Base-by-base conservation (phyloP, 805 yeast genomes). In the Huiozyma naganishii region DNA sequence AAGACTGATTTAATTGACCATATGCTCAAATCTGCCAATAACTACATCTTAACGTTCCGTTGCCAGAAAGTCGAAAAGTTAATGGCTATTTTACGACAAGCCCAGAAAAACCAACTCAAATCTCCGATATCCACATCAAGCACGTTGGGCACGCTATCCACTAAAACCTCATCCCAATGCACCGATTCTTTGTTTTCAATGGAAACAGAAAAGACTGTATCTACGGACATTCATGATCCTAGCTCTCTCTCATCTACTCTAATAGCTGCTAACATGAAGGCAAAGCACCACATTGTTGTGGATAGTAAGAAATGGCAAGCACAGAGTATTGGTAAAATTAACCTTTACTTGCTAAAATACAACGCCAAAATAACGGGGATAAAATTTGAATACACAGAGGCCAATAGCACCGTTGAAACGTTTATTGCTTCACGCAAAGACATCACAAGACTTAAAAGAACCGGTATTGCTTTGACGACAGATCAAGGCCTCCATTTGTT, bases 391-490 rank as follows among this genome's bases (percentile, higher is more conserved):
- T 23, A 51, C 11, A 29, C 41, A 8, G 30, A 27, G 4, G 38
- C 27, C 7, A 13, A 37, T 13, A 38, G 7, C 3, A 11, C 30
- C 4, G 5, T 37, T 9, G 23, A 17, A 17, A 36, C 45, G 27
- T 48, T 52, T 29, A 32, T 41, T 5, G 42, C 52, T 36, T 49
- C 40, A 23, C 12, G 54, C 8, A 37, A 48, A 5, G 46, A 47
- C 27, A 47, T 61, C 5, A 50, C 45, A 39, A 49, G 61, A 37
- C 44, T 60, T 29, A 62, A 61, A 6, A 52, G 57, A 37, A 59
- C 63, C 7, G 65, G 65, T 12, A 43, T 58, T 7, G 39, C 48
- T 4, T 28, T 59, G 7, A 29, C 45, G 12, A 50, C 53, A 17
- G 43, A 47, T 2, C 41, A 45, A 2, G 46, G 45, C 6, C 43